Percentiles rank a stretch among this genome's conserved stretches.
phyloP scores from a whole-genome alignment of 1,284 basidiomycete genomes.

The Quambalaria eucalypti region DNA sequence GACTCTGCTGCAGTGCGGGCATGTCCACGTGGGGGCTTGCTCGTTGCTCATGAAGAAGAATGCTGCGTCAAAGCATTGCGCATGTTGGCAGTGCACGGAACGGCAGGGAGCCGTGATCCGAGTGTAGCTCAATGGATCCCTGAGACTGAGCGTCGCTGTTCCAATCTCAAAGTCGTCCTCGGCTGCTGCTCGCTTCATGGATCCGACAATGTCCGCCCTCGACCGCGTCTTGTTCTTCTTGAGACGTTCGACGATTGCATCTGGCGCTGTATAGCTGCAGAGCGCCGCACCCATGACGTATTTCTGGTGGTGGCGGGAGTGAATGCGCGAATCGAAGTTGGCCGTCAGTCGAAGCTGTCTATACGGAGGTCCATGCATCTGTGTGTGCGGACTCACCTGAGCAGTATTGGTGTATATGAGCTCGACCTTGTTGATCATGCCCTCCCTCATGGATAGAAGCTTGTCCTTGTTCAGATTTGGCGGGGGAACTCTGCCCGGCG shows the following conservation, averaged over 20 bases:
- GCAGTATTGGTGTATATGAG: constrained; percentile 33
- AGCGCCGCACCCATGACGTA: constrained; percentile 29
- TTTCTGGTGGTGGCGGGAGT: constrained; percentile 6
- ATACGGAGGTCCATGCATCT: not conserved
- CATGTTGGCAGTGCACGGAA: constrained; percentile 73
- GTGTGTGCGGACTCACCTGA: too few relatives aligned
- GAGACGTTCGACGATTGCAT: constrained; percentile 24
- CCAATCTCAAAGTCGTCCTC: constrained; percentile 43
- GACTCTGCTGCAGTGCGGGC: constrained; percentile 82
- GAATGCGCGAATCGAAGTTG: not conserved
- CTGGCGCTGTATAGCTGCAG: constrained; percentile 23
- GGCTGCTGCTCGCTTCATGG: constrained; percentile 27
- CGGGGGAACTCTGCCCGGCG: constrained; percentile 31
- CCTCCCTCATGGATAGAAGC: constrained; percentile 6
- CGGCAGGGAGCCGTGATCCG: constrained; percentile 78
- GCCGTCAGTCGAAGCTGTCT: not conserved
- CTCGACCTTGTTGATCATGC: constrained; percentile 29
- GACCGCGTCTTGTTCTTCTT: constrained; percentile 16
- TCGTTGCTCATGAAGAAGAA: constrained; percentile 94
- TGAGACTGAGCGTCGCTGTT: constrained; percentile 35
- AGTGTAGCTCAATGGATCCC: constrained; percentile 65
- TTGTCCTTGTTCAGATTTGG: constrained; percentile 41
- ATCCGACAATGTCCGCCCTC: constrained; percentile 26
- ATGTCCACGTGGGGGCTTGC: constrained; percentile 88
- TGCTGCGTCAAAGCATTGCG: constrained; percentile 90